Percentiles rank a stretch among this genome's conserved stretches.
phyloP scores from a whole-genome alignment of 2,329 filamentous ascomycete genomes.

The Pseudogymnoascus sp. region DNA sequence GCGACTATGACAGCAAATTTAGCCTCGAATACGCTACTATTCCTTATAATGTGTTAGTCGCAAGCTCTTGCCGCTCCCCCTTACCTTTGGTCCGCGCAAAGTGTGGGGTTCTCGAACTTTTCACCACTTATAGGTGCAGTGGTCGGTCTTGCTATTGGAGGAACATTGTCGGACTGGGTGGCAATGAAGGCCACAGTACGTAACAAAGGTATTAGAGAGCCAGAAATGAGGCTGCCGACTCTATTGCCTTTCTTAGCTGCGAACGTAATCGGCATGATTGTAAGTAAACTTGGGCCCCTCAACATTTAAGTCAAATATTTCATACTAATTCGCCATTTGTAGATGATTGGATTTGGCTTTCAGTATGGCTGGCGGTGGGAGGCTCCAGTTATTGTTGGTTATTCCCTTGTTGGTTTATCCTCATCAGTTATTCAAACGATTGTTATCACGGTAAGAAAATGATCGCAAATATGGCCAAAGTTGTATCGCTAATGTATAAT shows the following conservation, averaged over 20 bases:
- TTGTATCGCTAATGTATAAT: too few relatives aligned
- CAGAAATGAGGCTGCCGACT: slow-evolving; percentile 33
- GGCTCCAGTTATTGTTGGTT: slow-evolving; percentile 52
- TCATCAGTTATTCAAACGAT: slow-evolving; percentile 55
- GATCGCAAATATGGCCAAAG: too few relatives aligned
- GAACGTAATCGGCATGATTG: slow-evolving; percentile 33
- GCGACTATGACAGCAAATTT: slow-evolving; percentile 33
- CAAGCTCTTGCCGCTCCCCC: slow-evolving; percentile 29
- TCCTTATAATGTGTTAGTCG: slow-evolving; percentile 36
- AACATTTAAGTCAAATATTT: too few relatives aligned
- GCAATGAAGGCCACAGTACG: slow-evolving; percentile 28
- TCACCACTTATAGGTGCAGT: slow-evolving; percentile 43
- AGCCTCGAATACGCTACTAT: slow-evolving; percentile 35
- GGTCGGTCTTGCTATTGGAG: slow-evolving; percentile 42
- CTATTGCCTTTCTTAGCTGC: slow-evolving; percentile 26
- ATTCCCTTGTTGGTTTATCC: slow-evolving; percentile 49
- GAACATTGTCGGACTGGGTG: slow-evolving; percentile 37
- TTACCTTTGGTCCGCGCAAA: slow-evolving; percentile 32
- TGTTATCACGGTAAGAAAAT: slow-evolving; percentile 33
- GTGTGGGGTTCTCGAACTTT: slow-evolving; percentile 45
- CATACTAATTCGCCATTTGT: slow-evolving; percentile 18
- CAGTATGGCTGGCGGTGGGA: slow-evolving; percentile 48
- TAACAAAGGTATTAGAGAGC: slow-evolving; percentile 26
- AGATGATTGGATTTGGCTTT: slow-evolving; percentile 48
- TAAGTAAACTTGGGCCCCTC: slow-evolving; percentile 37